Evolutionary conservation across 2,329 filamentous ascomycete species (phyloP).

Genomic region (Scytalidium lignicola): DNA sequence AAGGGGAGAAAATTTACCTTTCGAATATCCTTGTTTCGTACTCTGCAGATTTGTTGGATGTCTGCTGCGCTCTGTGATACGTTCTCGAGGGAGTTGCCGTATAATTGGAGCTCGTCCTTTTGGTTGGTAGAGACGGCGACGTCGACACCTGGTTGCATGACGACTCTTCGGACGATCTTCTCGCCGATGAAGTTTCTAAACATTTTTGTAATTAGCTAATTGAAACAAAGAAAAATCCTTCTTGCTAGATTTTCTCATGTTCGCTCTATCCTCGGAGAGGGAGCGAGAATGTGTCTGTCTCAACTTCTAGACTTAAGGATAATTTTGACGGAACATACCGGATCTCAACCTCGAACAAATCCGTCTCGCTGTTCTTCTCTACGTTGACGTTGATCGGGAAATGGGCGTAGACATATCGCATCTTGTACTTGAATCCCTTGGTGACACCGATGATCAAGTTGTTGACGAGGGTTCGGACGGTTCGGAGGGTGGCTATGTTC

Average conservation of each 20-base stretch:
- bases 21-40: constrained; percentile 99
- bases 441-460: constrained; percentile 98
- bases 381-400: constrained; percentile 99
- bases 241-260: background rate
- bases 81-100: constrained; percentile 91
- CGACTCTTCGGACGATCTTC: constrained; percentile 94
- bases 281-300: background rate
- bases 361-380: constrained; percentile 91
- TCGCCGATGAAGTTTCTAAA: constrained; percentile 93
- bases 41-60: constrained; percentile 99
- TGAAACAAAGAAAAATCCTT: constrained; percentile 1
- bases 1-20: constrained; percentile 57
- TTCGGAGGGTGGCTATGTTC: constrained; percentile 95
- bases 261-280: no score
- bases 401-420: constrained; percentile 99
- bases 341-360: constrained; percentile 89
- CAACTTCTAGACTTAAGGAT: background rate
- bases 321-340: constrained; percentile 60
- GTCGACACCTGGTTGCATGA: constrained; percentile 85
- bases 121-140: constrained; percentile 84
- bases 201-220: background rate
- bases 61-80: constrained; percentile 98
- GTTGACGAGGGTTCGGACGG: constrained; percentile 96
- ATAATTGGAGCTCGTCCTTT: constrained; percentile 96
- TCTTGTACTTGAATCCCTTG: constrained; percentile 99